phyloP scores from a whole-genome alignment of 2,329 filamentous ascomycete genomes.

The Aureobasidium sp. region DNA sequence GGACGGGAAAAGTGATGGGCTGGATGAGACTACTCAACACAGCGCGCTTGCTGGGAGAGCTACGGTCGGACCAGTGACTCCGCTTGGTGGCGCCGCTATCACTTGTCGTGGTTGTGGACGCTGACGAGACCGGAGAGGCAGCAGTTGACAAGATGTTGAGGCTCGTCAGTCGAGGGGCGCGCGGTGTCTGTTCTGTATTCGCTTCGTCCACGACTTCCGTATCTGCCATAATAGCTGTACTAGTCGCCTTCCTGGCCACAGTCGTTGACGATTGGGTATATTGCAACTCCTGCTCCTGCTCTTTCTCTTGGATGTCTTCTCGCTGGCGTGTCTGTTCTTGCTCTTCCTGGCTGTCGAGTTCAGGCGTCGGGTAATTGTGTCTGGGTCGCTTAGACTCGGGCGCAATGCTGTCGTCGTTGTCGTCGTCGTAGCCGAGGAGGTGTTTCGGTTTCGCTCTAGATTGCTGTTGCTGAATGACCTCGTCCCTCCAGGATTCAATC shows the following conservation, averaged over 20 bases:
- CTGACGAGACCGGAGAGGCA: constrained; percentile 13
- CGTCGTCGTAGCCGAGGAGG: constrained; percentile 5
- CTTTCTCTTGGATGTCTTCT: constrained; percentile 10
- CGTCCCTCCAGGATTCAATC: constrained; percentile 8
- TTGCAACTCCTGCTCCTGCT: constrained; percentile 11
- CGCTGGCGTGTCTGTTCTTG: constrained; percentile 10
- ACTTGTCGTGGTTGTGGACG: constrained; percentile 15
- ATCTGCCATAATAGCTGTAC: constrained; percentile 4
- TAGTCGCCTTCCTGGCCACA: neutral
- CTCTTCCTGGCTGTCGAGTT: constrained; percentile 4
- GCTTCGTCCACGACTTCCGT: constrained; percentile 8
- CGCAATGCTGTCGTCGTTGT: constrained; percentile 11
- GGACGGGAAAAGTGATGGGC: constrained; percentile 13
- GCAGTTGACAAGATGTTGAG: constrained; percentile 15
- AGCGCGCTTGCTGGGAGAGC: constrained; percentile 14
- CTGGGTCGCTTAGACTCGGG: constrained; percentile 14
- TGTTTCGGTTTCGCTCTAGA: constrained; percentile 9
- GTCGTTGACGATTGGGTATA: constrained; percentile 3
- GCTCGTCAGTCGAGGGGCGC: constrained; percentile 12
- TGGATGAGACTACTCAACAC: constrained; percentile 11
- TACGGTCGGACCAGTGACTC: constrained; percentile 13
- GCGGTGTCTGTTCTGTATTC: constrained; percentile 12
- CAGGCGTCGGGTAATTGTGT: constrained; percentile 10
- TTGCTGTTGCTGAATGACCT: constrained; percentile 12
- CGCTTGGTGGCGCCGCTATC: constrained; percentile 14